Evolutionary conservation across 2,329 filamentous ascomycete species (phyloP).

Genomic region (Microsporum canis): DNA sequence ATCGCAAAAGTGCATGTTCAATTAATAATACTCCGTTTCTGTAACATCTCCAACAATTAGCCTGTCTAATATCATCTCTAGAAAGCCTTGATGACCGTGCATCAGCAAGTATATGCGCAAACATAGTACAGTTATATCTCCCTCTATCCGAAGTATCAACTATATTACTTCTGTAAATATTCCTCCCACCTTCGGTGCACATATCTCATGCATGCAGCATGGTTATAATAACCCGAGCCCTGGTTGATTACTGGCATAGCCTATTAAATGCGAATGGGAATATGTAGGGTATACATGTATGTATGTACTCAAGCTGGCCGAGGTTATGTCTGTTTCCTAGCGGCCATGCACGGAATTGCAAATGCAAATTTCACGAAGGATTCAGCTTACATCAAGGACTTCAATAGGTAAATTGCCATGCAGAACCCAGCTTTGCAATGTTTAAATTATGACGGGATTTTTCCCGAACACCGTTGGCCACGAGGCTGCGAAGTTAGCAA

Average conservation of each 20-base stretch:
- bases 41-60: neutral
- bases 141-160: neutral
- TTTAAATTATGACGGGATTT: neutral
- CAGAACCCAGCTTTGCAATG: neutral
- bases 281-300: neutral
- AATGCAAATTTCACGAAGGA: neutral
- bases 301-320: neutral
- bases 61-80: neutral
- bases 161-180: neutral
- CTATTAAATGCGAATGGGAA: neutral
- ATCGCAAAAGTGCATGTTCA: neutral
- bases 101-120: neutral
- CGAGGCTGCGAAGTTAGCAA: neutral
- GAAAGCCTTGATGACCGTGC: neutral
- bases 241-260: neutral
- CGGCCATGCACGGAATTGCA: neutral
- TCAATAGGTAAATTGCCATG: neutral
- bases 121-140: neutral
- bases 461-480: neutral
- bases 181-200: neutral
- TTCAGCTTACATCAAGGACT: neutral
- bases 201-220: neutral
- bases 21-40: neutral
- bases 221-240: neutral
- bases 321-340: neutral